Evolutionary conservation across 1,139 yeast genomes (phyloP).

Genomic region (Yamadazyma triangularis): DNA sequence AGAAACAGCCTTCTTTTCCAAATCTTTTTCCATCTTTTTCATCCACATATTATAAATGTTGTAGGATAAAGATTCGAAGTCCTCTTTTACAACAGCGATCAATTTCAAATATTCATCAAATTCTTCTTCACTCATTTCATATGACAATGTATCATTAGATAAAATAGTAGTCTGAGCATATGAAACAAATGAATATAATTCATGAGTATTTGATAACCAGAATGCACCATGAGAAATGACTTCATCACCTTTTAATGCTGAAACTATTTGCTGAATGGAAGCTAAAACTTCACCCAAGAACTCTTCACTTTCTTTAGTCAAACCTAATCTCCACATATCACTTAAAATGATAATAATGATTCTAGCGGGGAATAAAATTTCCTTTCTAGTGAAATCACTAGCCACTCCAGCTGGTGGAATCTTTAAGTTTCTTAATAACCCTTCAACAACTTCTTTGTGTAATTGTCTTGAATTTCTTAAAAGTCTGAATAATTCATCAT

Average conservation of each 20-base stretch:
- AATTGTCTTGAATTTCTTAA: conserved; percentile 76
- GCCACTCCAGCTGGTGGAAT: conserved; percentile 85
- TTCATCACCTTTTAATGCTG: conserved; percentile 73
- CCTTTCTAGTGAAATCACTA: conserved; percentile 79
- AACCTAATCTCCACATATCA: conserved; percentile 98
- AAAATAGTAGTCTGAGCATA: conserved; percentile 89
- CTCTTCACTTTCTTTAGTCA: conserved; percentile 87
- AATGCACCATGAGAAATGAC: conserved; percentile 92
- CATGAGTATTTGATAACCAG: conserved; percentile 97
- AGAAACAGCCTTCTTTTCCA: conserved; percentile 88
- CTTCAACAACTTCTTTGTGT: conserved; percentile 83
- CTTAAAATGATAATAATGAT: conserved; percentile 86
- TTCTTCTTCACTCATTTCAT: conserved; percentile 87
- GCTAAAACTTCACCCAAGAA: conserved; percentile 88
- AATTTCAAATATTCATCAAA: conserved; percentile 85
- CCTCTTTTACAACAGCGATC: conserved; percentile 90
- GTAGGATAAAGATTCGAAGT: conserved; percentile 87
- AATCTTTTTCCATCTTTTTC: conserved; percentile 88
- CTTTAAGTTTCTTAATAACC: conserved; percentile 81
- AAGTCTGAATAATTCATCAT: conserved; percentile 66
- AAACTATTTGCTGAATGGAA: conserved; percentile 77
- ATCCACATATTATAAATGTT: conserved; percentile 97
- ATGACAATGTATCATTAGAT: conserved; percentile 73
- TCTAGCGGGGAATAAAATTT: conserved; percentile 94
- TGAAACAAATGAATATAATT: conserved; percentile 87